Percentiles rank a stretch among this genome's conserved stretches.
These are phyloP conservation scores for Auriscalpium vulgare DNA, from an alignment of 768 basidiomycete species.

Conservation along the genomic window DNA sequence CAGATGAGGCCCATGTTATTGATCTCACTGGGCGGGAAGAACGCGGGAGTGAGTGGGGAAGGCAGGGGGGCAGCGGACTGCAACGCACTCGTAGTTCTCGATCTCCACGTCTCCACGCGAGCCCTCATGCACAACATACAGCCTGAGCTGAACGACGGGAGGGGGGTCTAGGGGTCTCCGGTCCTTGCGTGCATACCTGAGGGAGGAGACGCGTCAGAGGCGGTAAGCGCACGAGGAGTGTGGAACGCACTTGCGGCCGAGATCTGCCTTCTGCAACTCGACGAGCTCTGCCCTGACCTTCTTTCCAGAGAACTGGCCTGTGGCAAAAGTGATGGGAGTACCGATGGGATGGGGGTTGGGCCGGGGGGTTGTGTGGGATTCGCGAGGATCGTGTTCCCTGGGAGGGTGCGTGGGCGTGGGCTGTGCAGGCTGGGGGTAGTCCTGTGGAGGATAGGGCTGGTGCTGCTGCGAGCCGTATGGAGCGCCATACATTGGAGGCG, in stretches of 20 bases:
- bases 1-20: constrained; percentile 64
- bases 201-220: not conserved
- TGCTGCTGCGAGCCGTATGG: not conserved
- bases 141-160: constrained; percentile 19
- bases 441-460: not conserved
- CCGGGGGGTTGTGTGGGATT: not conserved
- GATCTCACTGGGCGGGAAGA: constrained; percentile 36
- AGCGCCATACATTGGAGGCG: constrained; percentile 5
- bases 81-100: constrained; percentile 13
- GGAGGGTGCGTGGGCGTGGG: not conserved
- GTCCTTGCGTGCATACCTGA: constrained; percentile 19
- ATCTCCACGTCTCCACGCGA: constrained; percentile 9
- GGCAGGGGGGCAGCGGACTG: not conserved
- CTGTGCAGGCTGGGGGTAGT: not conserved
- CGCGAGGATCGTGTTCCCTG: constrained; percentile 7
- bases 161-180: constrained; percentile 21
- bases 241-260: constrained; percentile 23
- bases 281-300: constrained; percentile 18
- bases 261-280: constrained; percentile 26
- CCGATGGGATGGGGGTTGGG: constrained; percentile 15
- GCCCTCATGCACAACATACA: constrained; percentile 12
- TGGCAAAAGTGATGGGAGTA: constrained; percentile 18
- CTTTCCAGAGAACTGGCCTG: constrained; percentile 24
- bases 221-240: not conserved
- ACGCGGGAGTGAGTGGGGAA: no score